Evolutionary conservation across 495 filamentous ascomycete genomes (phyloP), one percentile per base, ranked within the genome.

Genomic region (Penicillium maclennaniae): DNA sequence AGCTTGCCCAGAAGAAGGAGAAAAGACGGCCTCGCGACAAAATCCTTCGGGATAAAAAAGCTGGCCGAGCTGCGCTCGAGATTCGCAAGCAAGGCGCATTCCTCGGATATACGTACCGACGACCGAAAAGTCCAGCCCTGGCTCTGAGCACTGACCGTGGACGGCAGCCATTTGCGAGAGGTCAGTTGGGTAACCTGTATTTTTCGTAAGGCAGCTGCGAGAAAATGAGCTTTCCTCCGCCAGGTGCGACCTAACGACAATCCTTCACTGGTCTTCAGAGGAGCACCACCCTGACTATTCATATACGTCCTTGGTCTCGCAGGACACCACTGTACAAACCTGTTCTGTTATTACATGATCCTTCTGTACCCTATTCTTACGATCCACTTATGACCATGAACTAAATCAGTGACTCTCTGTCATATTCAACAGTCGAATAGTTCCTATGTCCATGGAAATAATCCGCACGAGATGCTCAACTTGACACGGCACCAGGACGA

Each of bases 41-140:
- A 62, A 68, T 96, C 48, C 69, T 97, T 42, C 71, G 92, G 34
- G 92, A 97, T 66, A 75, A 74, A 38, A 67, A 74, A 14, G 76
- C 85, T 3, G 82, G 79, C 10, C 75, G 71, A 47, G 79, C 77
- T 17, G 89, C 83, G 1, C 69, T 97, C 59, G 87, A 91, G 49
- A 78, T 92, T 49, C 79, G 92, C 53, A 91, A 91, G 66, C 80
- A 73, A 69, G 86, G 79, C 9, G 89, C 89, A 2, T 96, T 96
- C 69, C 66, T 91, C 47, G 92, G 92, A n/a, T 97, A 97, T 67
- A 91, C 88, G 12, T 96, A 91, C 67, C 81, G 83, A 15, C 74
- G 83, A 46, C 84, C 84, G 5, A 77, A 74, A 53, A 62, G 63
- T 6, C 56, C 70, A 16, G 56, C 55, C 28, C 47, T 71, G 50